Evolutionary conservation across 2,329 filamentous ascomycete genomes (phyloP), one percentile per base, ranked within the genome.

Genomic region (Zelopaecilomyces penicillatus): DNA sequence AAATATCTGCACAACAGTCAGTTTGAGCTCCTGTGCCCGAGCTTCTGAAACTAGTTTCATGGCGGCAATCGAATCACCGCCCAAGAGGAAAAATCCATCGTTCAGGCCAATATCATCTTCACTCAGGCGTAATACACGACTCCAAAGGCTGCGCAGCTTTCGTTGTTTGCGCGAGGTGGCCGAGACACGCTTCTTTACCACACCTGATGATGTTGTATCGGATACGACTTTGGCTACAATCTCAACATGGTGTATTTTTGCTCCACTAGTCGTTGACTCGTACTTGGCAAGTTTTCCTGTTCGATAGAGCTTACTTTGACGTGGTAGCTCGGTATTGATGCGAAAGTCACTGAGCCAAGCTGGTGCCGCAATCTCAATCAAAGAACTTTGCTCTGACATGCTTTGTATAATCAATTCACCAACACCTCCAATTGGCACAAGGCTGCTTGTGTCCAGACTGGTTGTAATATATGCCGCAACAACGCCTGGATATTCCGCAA

Each of bases 21-120:
- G 53, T 6, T 65, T 62, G 41, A 76, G 56, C 0, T 69, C 70
- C 27, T 70, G 67, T 2, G 65, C 62, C 26, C 76, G 65, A 3
- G 74, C 69, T 43, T 74, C 71, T 3, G 76, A 73, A 1, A 80
- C 78, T 1, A 82, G 62, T 55, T 75, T 78, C 75, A 82, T 83
- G 2, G 76, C 76, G 1, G 69, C 61, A 28, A 81, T 75, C 0
- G 77, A 81, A 59, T 81, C 76, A 19, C 78, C 78, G 1, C 78
- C 77, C 0, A 80, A 67, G 3, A 70, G 68, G 66, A 82, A 80
- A 61, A 82, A 81, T 60, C 73, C 77, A 52, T 80, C 72, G 8
- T 78, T 70, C 1, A 72, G 59, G 1, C 71, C 66, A 12, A 80
- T 75, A 2, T 70, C 62, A 3, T 71, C 65, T 43, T 73, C 63